These are phyloP conservation scores for Zhuliangozyma parablackwelliae DNA, from an alignment of 1,139 yeast species.

Conservation along the genomic window DNA sequence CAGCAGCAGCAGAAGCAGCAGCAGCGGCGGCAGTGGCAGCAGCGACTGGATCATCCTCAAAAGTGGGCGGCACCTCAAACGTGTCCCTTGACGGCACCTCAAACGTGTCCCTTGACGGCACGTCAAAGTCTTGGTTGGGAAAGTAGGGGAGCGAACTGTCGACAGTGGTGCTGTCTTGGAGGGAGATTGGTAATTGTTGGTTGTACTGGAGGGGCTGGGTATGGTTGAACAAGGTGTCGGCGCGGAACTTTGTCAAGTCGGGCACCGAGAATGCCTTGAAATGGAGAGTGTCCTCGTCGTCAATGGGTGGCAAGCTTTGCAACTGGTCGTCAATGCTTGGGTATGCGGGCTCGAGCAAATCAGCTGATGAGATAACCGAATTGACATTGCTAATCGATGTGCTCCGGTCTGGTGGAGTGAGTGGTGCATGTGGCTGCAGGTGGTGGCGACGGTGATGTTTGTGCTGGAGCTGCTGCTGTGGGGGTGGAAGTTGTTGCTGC, in stretches of 20 bases:
- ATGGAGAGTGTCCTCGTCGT: conserved; percentile 1
- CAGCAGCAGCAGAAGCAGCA: not conserved
- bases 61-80: no score
- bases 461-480: not conserved
- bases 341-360: conserved; percentile 3
- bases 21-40: no score
- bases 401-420: not conserved
- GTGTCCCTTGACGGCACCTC: no score
- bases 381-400: conserved; percentile 1
- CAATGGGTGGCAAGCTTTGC: conserved; percentile 2
- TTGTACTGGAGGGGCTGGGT: conserved; percentile 5
- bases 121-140: no score
- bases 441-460: no score
- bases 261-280: conserved; percentile 26
- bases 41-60: no score
- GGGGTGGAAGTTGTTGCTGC: not conserved
- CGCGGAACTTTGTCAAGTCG: conserved; percentile 18
- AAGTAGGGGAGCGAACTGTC: no score
- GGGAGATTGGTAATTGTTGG: not conserved
- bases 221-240: conserved; percentile 6
- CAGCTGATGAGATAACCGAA: conserved; percentile 3
- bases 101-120: no score
- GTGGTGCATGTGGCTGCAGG: not conserved
- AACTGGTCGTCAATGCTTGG: conserved; percentile 6
- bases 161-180: no score